Base-by-base conservation (phyloP, 495 filamentous ascomycete species). In the Talaromyces trachyspermus region DNA sequence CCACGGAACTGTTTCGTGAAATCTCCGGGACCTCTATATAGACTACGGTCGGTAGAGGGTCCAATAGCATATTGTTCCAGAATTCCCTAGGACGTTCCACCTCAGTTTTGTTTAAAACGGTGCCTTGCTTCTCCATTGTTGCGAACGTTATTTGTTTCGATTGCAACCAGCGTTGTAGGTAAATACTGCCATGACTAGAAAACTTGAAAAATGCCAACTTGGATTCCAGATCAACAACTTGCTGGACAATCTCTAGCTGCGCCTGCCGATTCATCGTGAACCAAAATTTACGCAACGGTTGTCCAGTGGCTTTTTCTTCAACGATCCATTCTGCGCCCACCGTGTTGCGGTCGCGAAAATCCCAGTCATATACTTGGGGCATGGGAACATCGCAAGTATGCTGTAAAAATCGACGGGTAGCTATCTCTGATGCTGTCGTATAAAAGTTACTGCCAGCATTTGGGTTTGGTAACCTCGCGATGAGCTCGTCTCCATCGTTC, bases 341-440 rank as follows among this genome's bases (percentile, higher is more conserved):
- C 1, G 54, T 32, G 39, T 64, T 66, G 17, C 43, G 2, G 11
- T 24, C 30, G 18, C 27, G 48, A 3, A 54, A 46, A 35, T 38
- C 47, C 53, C 51, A 64, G n/a, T 27, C 52, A 15, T 51, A 52
- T 2, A 64, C 22, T 25, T 38, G 33, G 10, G 63, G 61, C 8
- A 60, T 56, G 10, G 66, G 68, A 24, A 65, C 43, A 25, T 51
- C 23, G n/a, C 15, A 33, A 12, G 18, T 20, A 32, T n/a, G 9
- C 50, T 54, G 36, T 19, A 67, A 54, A 51, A 65, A 62, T 22
- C 58, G 52, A 48, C 65, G 58, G 7, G 68, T 71, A 8, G 68
- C 68, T 42, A 67, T 61, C 51, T 69, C 64, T 17, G 64, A 69
- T 5, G 66, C 64, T 17, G 58, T 58, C 8, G 60, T 54, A 29